Base-by-base conservation (phyloP, 768 basidiomycete genomes). In the Kwoniella pini region DNA sequence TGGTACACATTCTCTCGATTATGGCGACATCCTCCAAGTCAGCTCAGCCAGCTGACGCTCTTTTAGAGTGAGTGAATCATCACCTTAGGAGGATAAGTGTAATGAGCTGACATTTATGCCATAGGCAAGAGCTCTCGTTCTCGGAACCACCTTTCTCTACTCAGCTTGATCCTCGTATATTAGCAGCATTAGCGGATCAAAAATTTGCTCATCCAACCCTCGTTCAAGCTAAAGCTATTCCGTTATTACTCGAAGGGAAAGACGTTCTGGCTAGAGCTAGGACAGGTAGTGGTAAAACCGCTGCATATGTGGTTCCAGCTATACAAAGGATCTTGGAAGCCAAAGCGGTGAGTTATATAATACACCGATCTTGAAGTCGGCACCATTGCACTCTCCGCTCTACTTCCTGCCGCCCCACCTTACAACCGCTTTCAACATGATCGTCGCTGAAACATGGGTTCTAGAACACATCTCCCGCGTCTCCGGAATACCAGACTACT, bases 231-330 rank as follows among this genome's bases (percentile, higher is more conserved):
- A 91, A 90, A 76, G 88, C 91, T 3, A 94, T 99, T 48, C 94
- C 95, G 1, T 83, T 95, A 17, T 91, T 94, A 1, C 83, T 99
- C 31, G 89, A 92, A 77, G 86, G 88, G 65, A 80, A 80, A 31
- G 96, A 99, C 77, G 89, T 99, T 54, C 85, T 99, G 30, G 95
- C 94, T 19, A 85, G 91, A 44, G 95, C 96, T 2, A 85, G 91
- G 30, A 99, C 96, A 2, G 96, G 96, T 17, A 93, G 90, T 58
- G 96, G 96, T 24, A 99, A 99, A 81, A 99, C 96, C 0, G 91
- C 89, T 3, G 92, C 96, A 2, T 99, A 99, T 76, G 91, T 90
- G 69, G 83, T 98, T 10, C 96, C 96, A 0, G 80, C 94, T 24
- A 81, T 91, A 0, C 93, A 98, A 76, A 94, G 91, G 77, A 86